Evolutionary conservation across 2,329 filamentous ascomycete species (phyloP).

Genomic region (Claviceps digitariae): DNA sequence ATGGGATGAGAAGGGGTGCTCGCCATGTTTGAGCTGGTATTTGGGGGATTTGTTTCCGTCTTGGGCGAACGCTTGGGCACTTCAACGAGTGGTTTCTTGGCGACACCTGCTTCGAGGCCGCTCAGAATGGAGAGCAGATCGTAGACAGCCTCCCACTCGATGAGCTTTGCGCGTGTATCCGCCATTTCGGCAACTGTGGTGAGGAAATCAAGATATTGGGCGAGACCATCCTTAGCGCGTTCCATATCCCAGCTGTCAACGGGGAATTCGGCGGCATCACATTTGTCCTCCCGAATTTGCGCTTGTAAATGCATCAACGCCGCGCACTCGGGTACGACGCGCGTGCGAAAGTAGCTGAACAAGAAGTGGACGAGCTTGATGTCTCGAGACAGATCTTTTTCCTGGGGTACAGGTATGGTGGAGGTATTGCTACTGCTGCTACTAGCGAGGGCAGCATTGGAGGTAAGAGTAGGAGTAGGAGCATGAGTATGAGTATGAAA

Average conservation of each 20-base stretch:
- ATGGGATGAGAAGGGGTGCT: conserved; percentile 13
- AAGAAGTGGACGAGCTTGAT: conserved; percentile 69
- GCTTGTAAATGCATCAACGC: conserved; percentile 91
- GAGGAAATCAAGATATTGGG: conserved; percentile 89
- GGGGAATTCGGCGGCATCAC: conserved; percentile 75
- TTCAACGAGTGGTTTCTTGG: conserved; percentile 58
- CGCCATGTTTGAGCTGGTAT: conserved; percentile 14
- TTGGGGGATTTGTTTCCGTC: conserved; percentile 15
- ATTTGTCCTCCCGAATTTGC: conserved; percentile 65
- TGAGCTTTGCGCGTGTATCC: conserved; percentile 69
- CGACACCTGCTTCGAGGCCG: conserved; percentile 76
- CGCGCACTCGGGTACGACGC: conserved; percentile 86
- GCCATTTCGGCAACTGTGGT: conserved; percentile 77
- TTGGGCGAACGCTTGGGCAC: conserved; percentile 18
- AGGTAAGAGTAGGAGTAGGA: neutral
- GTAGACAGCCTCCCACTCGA: conserved; percentile 83
- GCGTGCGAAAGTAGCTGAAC: conserved; percentile 80
- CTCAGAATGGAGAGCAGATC: conserved; percentile 79
- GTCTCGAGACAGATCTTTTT: conserved; percentile 41
- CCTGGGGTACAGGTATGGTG: conserved; percentile 22
- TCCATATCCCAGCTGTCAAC: conserved; percentile 98
- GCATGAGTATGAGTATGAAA: neutral
- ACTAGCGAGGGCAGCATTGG: neutral
- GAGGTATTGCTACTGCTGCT: neutral
- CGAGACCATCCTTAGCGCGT: conserved; percentile 84